A percentile compares a stretch with the other conserved stretches of the same genome.
These are phyloP conservation scores for Quercus gilva DNA, from an alignment of 306 rosid genomes.

Conservation along the genomic window DNA sequence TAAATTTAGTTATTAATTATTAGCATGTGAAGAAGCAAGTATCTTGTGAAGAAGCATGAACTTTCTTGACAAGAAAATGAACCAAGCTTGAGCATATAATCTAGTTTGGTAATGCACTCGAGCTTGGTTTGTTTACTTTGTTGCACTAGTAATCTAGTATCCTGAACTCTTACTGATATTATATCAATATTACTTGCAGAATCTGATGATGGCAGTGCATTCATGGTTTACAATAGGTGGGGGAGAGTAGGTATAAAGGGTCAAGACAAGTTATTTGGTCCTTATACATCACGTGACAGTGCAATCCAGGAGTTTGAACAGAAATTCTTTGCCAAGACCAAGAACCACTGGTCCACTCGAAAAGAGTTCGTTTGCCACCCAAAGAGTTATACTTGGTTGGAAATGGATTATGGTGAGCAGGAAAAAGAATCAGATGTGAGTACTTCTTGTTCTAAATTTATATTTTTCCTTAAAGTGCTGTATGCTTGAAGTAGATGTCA, in stretches of 20 bases:
- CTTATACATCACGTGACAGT: slow-evolving; percentile 44
- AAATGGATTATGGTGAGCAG: slow-evolving; percentile 78
- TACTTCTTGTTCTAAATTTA: slow-evolving; percentile 21
- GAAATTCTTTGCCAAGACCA: slow-evolving; percentile 75
- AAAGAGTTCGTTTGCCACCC: slow-evolving; percentile 52
- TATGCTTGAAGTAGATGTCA: background rate
- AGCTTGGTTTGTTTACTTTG: background rate
- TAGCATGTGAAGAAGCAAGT: too few species aligned
- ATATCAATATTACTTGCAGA: slow-evolving; percentile 44
- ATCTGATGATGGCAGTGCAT: slow-evolving; percentile 68
- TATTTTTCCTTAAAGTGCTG: slow-evolving; percentile 11
- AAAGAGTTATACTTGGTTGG: slow-evolving; percentile 73
- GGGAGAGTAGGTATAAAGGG: slow-evolving; percentile 96
- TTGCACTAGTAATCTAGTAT: background rate
- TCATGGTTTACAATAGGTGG: slow-evolving; percentile 88
- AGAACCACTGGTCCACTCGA: slow-evolving; percentile 69
- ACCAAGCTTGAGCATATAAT: too few species aligned
- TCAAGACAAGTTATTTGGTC: slow-evolving; percentile 69
- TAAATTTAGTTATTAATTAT: too few species aligned
- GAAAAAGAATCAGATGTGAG: slow-evolving; percentile 62
- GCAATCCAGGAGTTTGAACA: slow-evolving; percentile 66
- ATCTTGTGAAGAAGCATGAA: too few species aligned
- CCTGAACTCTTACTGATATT: slow-evolving; percentile 13
- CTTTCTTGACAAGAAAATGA: too few species aligned
- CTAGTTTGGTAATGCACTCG: too few species aligned